These are phyloP conservation scores for Ogataea dorogensis DNA, from an alignment of 805 yeast species.

Conservation along the genomic window DNA sequence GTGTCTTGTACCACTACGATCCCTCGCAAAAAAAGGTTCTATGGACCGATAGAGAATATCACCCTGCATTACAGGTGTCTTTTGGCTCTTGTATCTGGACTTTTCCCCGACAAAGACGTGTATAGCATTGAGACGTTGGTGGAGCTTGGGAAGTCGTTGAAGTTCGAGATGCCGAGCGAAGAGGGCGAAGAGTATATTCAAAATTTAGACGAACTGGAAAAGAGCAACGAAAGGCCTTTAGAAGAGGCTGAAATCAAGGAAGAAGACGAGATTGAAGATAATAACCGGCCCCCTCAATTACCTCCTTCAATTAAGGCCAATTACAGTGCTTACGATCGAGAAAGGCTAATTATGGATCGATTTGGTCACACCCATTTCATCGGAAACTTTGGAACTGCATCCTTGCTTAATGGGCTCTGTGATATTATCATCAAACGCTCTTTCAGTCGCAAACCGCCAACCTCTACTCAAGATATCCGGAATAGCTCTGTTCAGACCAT, in stretches of 20 bases:
- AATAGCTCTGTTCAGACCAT: conserved; percentile 35
- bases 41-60: conserved; percentile 43
- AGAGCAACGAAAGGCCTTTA: too few species aligned
- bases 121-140: conserved; percentile 42
- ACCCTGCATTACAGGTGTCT: conserved; percentile 44
- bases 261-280: conserved; percentile 2
- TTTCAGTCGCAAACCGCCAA: conserved; percentile 35
- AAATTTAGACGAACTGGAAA: conserved; percentile 11
- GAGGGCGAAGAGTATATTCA: conserved; percentile 18
- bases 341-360: conserved; percentile 41
- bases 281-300: conserved; percentile 12
- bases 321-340: conserved; percentile 27
- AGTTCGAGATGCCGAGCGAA: conserved; percentile 36
- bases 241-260: neutral
- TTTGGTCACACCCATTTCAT: conserved; percentile 48
- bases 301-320: conserved; percentile 25
- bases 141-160: conserved; percentile 35
- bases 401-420: conserved; percentile 42
- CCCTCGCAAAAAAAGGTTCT: conserved; percentile 41
- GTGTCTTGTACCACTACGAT: conserved; percentile 41
- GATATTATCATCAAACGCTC: conserved; percentile 42
- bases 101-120: conserved; percentile 45
- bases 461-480: conserved; percentile 33
- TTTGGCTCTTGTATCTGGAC: conserved; percentile 36
- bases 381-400: conserved; percentile 46